Conservation (phyloP, 208 protist species). For the Acanthamoeba culbertsoni region DNA sequence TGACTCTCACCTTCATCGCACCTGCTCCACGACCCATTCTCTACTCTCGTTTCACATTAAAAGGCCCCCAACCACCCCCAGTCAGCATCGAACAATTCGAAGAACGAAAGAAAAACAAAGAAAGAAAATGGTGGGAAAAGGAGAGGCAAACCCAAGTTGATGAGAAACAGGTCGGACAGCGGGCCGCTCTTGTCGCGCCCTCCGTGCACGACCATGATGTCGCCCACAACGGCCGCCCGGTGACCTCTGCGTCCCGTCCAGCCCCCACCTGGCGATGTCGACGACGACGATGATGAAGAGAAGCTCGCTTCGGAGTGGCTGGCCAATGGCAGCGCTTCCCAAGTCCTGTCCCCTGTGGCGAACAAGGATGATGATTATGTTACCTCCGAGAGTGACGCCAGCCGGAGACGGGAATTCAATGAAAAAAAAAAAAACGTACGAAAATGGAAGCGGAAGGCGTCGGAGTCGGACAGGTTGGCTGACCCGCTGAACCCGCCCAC, state of each 20-base stretch:
- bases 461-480: background rate
- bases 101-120: background rate
- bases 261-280: too few relatives aligned
- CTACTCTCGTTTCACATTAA: background rate
- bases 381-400: too few relatives aligned
- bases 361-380: too few relatives aligned
- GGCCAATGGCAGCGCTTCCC: too few relatives aligned
- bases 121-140: background rate
- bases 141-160: background rate
- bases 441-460: conserved; percentile 31
- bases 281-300: too few relatives aligned
- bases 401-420: too few relatives aligned
- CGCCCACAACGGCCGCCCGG: background rate
- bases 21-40: background rate
- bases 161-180: background rate
- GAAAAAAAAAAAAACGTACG: too few relatives aligned
- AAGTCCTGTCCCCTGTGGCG: too few relatives aligned
- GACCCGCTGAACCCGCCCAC: background rate
- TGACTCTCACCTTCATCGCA: background rate
- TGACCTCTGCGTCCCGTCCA: background rate
- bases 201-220: conserved; percentile 10
- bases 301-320: too few relatives aligned
- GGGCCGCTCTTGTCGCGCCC: background rate
- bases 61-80: background rate
- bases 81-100: too few relatives aligned